These are phyloP conservation scores for Colletotrichum filicis DNA, from an alignment of 2,329 filamentous ascomycete genomes.

Conservation along the genomic window DNA sequence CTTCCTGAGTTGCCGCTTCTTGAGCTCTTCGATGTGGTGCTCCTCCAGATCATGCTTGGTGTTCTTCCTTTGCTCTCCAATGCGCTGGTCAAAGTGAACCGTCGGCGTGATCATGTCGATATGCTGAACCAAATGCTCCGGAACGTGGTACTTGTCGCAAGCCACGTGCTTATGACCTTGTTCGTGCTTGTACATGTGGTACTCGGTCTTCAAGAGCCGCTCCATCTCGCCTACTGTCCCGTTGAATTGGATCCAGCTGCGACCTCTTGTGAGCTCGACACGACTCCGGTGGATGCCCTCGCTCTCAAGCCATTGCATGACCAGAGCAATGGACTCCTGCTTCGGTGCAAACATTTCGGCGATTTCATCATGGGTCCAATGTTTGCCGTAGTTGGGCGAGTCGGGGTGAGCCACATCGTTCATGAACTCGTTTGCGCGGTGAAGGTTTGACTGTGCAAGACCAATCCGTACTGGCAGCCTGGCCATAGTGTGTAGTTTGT, in stretches of 20 bases:
- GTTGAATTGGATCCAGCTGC: conserved; percentile 65
- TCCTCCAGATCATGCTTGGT: conserved; percentile 39
- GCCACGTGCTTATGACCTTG: conserved; percentile 49
- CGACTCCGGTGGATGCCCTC: conserved; percentile 61
- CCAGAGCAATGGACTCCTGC: conserved; percentile 57
- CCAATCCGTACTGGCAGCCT: conserved; percentile 36
- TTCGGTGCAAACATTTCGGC: conserved; percentile 54
- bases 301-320: conserved; percentile 63
- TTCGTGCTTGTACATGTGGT: conserved; percentile 60
- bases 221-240: conserved; percentile 65
- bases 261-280: conserved; percentile 60
- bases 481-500: conserved; percentile 26
- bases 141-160: conserved; percentile 54
- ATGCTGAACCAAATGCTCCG: conserved; percentile 47
- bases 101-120: conserved; percentile 56
- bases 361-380: conserved; percentile 57
- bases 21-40: conserved; percentile 40
- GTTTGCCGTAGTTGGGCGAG: conserved; percentile 57
- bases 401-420: conserved; percentile 46
- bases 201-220: conserved; percentile 62
- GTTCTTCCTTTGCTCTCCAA: conserved; percentile 40
- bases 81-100: conserved; percentile 49
- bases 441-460: conserved; percentile 35
- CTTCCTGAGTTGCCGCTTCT: conserved; percentile 36
- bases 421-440: conserved; percentile 36